A percentile compares a stretch with the other conserved stretches of the same genome.
These are phyloP conservation scores for Psilocybe subaeruginosa DNA, from an alignment of 768 basidiomycete species.

Conservation along the genomic window DNA sequence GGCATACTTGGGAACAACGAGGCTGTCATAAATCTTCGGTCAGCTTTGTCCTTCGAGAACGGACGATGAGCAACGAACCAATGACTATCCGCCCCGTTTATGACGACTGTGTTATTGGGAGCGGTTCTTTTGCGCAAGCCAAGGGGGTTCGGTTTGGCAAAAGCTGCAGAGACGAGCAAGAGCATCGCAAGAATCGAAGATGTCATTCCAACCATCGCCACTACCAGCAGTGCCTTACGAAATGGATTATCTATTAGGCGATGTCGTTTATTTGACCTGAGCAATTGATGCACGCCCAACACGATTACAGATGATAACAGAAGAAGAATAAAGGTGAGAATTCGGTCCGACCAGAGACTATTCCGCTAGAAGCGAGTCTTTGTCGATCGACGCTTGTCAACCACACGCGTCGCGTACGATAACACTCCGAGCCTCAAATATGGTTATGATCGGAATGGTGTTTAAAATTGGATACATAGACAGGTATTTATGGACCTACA, in stretches of 20 bases:
- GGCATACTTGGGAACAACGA: slow-evolving; percentile 47
- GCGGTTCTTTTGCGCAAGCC: slow-evolving; percentile 9
- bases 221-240: background rate
- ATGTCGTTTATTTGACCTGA: background rate
- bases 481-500: background rate
- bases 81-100: slow-evolving; percentile 43
- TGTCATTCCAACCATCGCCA: background rate
- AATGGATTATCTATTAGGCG: background rate
- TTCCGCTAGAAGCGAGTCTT: background rate
- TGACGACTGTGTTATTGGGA: slow-evolving; percentile 51
- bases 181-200: background rate
- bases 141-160: slow-evolving; percentile 13
- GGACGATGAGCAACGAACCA: slow-evolving; percentile 38
- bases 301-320: background rate
- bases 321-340: background rate
- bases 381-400: background rate
- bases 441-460: background rate
- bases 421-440: background rate
- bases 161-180: background rate
- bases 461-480: background rate
- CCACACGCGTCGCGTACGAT: background rate
- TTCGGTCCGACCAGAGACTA: no score
- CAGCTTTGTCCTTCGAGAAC: background rate
- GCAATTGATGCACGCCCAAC: background rate
- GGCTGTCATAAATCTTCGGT: slow-evolving; percentile 23